These are phyloP conservation scores for Carpinus fangiana DNA, from an alignment of 306 rosid genomes.

Conservation along the genomic window DNA sequence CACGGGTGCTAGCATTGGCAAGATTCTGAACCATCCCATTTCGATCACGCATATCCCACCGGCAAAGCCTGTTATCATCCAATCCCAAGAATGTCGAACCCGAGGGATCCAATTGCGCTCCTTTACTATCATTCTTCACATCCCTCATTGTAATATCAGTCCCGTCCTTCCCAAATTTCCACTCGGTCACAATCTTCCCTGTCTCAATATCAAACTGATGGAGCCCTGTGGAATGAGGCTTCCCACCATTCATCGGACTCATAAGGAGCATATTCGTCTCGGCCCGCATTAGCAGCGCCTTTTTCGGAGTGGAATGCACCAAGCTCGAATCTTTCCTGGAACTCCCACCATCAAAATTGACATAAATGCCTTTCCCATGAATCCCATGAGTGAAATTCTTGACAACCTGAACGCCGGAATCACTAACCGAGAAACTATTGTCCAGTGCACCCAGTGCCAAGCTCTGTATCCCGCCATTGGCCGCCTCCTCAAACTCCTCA, in stretches of 20 bases:
- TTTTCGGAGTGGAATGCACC: conserved; percentile 65
- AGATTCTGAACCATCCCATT: conserved; percentile 90
- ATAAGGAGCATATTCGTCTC: conserved; percentile 96
- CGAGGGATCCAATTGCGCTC: conserved; percentile 92
- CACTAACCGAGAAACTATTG: conserved; percentile 86
- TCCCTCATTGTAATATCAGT: conserved; percentile 93
- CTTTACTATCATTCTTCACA: conserved; percentile 81
- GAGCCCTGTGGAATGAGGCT: conserved; percentile 72
- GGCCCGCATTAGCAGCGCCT: conserved; percentile 87
- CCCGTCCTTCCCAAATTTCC: conserved; percentile 93
- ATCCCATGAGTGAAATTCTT: conserved; percentile 84
- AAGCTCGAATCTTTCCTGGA: conserved; percentile 28
- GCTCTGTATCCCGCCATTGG: conserved; percentile 87
- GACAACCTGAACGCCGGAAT: conserved; percentile 87
- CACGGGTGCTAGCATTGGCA: conserved; percentile 57
- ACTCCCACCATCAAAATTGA: conserved; percentile 60
- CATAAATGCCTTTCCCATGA: conserved; percentile 90
- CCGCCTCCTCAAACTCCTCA: conserved; percentile 91
- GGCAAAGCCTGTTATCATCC: conserved; percentile 95
- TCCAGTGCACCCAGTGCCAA: conserved; percentile 93
- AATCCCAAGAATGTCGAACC: conserved; percentile 92
- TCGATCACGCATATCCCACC: conserved; percentile 99
- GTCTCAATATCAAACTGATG: conserved; percentile 96
- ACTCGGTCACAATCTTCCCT: conserved; percentile 85
- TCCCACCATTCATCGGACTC: conserved; percentile 80